These are phyloP conservation scores for Cardamine occulta DNA, from an alignment of 345 rosid species.

Conservation along the genomic window DNA sequence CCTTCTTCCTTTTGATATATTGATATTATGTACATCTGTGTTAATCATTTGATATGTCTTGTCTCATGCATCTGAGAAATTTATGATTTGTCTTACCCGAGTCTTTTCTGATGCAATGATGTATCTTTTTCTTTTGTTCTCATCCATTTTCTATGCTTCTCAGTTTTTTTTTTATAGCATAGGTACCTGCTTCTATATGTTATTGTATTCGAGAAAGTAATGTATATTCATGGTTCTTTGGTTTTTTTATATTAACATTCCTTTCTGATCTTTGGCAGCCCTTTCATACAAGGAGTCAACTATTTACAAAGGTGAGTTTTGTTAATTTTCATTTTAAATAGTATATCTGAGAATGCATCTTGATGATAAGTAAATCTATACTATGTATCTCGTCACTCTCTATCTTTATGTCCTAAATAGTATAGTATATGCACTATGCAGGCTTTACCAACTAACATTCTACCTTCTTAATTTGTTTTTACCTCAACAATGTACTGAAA, in stretches of 20 bases:
- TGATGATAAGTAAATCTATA: conserved; percentile 10
- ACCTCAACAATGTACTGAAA: neutral
- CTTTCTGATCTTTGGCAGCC: conserved; percentile 62
- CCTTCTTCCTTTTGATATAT: neutral
- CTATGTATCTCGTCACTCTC: neutral
- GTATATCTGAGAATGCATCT: conserved; percentile 17
- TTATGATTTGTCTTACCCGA: neutral
- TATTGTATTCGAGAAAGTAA: neutral
- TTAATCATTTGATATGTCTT: neutral
- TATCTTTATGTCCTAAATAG: neutral
- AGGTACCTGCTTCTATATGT: neutral
- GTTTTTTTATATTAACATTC: conserved; percentile 7
- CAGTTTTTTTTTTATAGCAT: neutral
- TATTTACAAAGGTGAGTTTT: conserved; percentile 70
- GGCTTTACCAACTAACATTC: conserved; percentile 6
- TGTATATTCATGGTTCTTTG: conserved; percentile 15
- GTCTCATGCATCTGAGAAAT: neutral
- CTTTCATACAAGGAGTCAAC: conserved; percentile 76
- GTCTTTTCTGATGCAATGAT: neutral
- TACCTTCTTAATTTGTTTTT: neutral
- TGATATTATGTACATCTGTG: neutral
- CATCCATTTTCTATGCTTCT: neutral
- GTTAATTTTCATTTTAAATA: conserved; percentile 3
- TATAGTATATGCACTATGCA: neutral
- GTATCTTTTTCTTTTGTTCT: neutral